Evolutionary conservation across 1,139 yeast genomes (phyloP), one percentile per base, ranked within the genome.

Genomic region (Candida albicans): DNA sequence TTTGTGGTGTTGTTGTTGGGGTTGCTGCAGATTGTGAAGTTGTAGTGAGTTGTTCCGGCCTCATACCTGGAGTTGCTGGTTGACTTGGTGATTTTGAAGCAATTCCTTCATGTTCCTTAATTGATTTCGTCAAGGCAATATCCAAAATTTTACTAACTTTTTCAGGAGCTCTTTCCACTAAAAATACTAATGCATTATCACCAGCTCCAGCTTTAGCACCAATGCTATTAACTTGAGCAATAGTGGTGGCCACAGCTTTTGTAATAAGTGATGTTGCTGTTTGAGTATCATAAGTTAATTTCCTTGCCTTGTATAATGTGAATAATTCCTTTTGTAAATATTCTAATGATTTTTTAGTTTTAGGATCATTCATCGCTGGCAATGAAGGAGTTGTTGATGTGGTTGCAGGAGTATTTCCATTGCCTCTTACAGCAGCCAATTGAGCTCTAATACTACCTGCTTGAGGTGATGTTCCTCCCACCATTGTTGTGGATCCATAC

Each of bases 171-270:
- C 85, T 85, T 49, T 89, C 96, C 55, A 87, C 90, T 58, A 87
- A 75, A 43, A 87, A 84, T 26, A 87, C 81, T 52, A 86, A 73
- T 9, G 91, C 96, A 54, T 87, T 87, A 25, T 89, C 88, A 1
- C 84, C 83, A 48, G 87, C 84, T 13, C 96, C 95, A 29, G 88
- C 88, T 55, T 82, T 84, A 52, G 87, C 85, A 0, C 96, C 96
- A 15, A 91, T 91, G 51, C 86, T 87, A 48, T 87, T 84, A 4
- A 86, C 91, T 61, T 86, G 96, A 2, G 96, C 91, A 50, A 90
- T 89, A 0, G 96, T 91, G 67, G 91, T 87, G 3, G 96, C 96
- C 53, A 90, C 73, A 0, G 96, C 96, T 56, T 87, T 90, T n/a
- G 96, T 89, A 53, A 90, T 74, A 45, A 89, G 81, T 47, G 82